These are phyloP conservation scores for Ceratocystis ficicola DNA, from an alignment of 2,329 filamentous ascomycete species.

Conservation along the genomic window DNA sequence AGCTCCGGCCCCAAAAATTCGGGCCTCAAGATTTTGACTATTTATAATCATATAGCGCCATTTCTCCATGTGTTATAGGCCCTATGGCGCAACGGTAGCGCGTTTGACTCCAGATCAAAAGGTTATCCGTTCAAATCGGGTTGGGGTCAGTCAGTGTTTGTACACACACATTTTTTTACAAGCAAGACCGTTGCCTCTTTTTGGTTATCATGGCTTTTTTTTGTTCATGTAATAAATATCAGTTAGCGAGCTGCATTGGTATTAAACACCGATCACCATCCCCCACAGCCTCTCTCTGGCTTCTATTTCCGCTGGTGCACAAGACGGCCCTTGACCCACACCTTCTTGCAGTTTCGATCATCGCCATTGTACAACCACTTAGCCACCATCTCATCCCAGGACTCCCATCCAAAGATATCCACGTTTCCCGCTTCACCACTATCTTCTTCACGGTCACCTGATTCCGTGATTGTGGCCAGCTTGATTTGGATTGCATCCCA, in stretches of 20 bases:
- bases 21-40: neutral
- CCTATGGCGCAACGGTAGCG: conserved; percentile 22
- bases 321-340: conserved; percentile 78
- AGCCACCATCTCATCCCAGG: conserved; percentile 70
- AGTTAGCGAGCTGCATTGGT: too few species aligned
- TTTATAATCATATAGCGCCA: neutral
- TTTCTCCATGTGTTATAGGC: neutral
- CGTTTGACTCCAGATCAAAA: conserved; percentile 23
- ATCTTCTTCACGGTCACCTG: conserved; percentile 28
- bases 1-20: too few species aligned
- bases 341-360: conserved; percentile 74
- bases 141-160: conserved; percentile 18
- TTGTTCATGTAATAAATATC: neutral
- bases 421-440: conserved; percentile 48
- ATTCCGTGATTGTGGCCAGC: conserved; percentile 40
- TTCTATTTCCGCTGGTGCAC: conserved; percentile 51
- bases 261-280: too few species aligned
- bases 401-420: conserved; percentile 84
- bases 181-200: neutral
- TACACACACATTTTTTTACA: neutral
- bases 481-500: conserved; percentile 82
- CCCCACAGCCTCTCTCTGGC: neutral
- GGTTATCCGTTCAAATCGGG: conserved; percentile 22
- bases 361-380: conserved; percentile 96
- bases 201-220: neutral